Evolutionary conservation across 768 basidiomycete species (phyloP), one percentile per base, ranked within the genome.

Genomic region (Russula lepida): DNA sequence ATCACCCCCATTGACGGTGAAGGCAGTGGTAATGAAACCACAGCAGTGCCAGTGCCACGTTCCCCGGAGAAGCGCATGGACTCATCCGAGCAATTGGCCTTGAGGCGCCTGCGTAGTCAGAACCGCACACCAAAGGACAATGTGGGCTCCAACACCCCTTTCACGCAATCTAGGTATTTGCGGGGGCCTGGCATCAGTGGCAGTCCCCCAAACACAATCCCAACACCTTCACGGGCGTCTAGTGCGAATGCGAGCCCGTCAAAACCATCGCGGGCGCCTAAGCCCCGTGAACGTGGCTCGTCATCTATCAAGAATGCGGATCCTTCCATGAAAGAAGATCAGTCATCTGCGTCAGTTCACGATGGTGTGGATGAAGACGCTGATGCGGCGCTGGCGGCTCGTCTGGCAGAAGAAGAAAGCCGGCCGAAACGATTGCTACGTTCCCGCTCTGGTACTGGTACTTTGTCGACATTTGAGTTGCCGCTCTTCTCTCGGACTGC

Each of bases 331-430:
- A 70, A 63, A 44, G 69, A 50, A 67, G 57, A 32, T 43, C 35
- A 50, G 54, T 61, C 1, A 53, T 60, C 47, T 59, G 68, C 19
- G 62, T 65, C 30, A n/a, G 46, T 41, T 27, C 49, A 53, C 17
- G 62, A 49, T 37, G 23, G 32, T 19, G 54, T 66, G 28, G 65
- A 66, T 48, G 65, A 64, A 47, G 66, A 66, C n/a, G 63, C 58
- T 8, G 63, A 64, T 47, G 72, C 70, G 2, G 71, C 68, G 28
- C 58, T 70, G 6, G 72, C 72, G 2, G 69, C 69, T 54, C 54
- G 60, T 53, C 69, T 72, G n/a, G 69, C 70, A 12, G 53, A 62
- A 67, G 71, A 73, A 62, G 64, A 71, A 32, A 68, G 56, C n/a
- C 55, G 50, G 28, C 67, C 68, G 3, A 54, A 61, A 33, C 70